Evolutionary conservation across 2,329 filamentous ascomycete genomes (phyloP).

Genomic region (Penicillium brevicompactum): DNA sequence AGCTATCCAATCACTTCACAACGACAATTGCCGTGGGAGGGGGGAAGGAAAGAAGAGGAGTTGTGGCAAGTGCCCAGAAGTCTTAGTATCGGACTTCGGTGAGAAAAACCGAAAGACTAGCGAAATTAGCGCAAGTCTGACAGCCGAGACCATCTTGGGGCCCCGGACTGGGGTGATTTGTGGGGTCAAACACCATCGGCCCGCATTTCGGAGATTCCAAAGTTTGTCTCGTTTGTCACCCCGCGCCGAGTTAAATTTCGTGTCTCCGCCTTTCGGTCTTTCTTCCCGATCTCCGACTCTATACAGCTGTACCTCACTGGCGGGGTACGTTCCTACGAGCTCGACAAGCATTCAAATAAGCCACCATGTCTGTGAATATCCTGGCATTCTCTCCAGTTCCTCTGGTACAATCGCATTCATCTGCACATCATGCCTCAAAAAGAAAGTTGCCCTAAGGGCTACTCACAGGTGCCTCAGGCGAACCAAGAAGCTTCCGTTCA

Average conservation of each 20-base stretch:
- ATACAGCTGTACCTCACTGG: constrained; percentile 3
- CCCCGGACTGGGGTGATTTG: neutral
- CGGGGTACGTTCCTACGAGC: neutral
- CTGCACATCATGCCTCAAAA: constrained; percentile 50
- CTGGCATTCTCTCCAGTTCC: neutral
- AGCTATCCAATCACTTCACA: constrained; percentile 1
- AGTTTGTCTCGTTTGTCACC: neutral
- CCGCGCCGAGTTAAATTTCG: neutral
- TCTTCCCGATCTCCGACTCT: constrained; percentile 33
- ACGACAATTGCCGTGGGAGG: neutral
- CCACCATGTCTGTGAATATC: constrained; percentile 4
- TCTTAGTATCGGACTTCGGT: constrained; percentile 3
- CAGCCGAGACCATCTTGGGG: neutral
- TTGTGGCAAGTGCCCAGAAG: neutral
- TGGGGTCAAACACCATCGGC: neutral
- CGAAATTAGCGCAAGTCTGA: neutral
- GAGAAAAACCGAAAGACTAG: neutral
- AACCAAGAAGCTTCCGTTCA: constrained; percentile 35
- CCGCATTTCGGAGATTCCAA: neutral
- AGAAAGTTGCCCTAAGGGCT: constrained; percentile 47
- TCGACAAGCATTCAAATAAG: constrained; percentile 23
- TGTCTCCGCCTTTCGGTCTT: constrained; percentile 27
- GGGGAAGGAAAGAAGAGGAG: neutral
- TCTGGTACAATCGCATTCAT: constrained; percentile 11
- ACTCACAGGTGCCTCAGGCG: constrained; percentile 32